phyloP scores from a whole-genome alignment of 306 rosid species.

The Rosa persica region DNA sequence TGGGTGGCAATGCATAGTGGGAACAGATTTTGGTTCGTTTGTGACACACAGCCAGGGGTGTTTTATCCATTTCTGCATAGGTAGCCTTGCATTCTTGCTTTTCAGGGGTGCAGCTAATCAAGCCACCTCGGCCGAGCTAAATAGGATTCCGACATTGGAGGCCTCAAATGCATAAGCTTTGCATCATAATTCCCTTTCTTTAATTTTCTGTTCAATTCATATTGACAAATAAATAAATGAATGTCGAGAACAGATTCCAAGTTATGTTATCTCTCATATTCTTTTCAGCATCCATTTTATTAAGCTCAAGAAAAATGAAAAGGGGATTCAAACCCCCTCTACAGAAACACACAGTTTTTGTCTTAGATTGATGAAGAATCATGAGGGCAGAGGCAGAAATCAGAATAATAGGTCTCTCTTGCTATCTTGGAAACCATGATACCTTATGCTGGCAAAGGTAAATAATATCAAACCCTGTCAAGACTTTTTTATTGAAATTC shows the following conservation, averaged over 20 bases:
- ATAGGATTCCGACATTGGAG: constrained; percentile 35
- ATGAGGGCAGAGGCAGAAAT: no score
- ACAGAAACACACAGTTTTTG: no score
- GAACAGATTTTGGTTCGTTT: constrained; percentile 84
- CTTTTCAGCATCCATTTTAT: constrained; percentile 16
- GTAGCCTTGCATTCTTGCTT: constrained; percentile 70
- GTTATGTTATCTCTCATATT: background rate
- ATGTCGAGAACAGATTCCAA: constrained; percentile 4
- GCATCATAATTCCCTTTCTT: background rate
- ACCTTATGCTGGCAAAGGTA: no score
- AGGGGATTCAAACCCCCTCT: background rate
- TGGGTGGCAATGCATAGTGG: constrained; percentile 95
- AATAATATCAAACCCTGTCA: no score
- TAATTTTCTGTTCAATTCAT: background rate
- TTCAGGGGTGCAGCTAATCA: constrained; percentile 57
- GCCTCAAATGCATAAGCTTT: constrained; percentile 29
- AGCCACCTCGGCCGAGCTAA: constrained; percentile 25
- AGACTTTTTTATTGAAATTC: no score
- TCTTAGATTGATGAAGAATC: no score
- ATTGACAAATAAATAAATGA: constrained; percentile 14
- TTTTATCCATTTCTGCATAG: constrained; percentile 67
- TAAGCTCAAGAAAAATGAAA: background rate
- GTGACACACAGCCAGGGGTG: constrained; percentile 77
- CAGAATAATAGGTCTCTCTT: no score
- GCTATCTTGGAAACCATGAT: no score